These are phyloP conservation scores for Curvularia sp. DNA, from an alignment of 2,329 filamentous ascomycete species.

Conservation along the genomic window DNA sequence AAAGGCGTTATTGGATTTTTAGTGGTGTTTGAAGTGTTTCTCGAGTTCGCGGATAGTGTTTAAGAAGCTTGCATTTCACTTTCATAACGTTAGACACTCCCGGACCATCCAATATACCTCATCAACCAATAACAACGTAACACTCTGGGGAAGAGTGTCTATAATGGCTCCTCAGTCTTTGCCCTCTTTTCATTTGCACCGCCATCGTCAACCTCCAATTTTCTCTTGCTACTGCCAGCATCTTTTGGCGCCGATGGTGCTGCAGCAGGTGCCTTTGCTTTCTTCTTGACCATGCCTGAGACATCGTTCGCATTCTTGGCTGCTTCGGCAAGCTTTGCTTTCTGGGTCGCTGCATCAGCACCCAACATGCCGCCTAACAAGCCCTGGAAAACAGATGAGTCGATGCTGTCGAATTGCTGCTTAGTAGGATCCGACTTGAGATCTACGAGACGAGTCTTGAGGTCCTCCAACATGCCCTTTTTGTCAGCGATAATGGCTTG, in stretches of 20 bases:
- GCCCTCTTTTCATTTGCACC: conserved; percentile 39
- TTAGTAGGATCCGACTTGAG: conserved; percentile 66
- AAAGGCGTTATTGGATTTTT: neutral
- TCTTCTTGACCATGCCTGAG: conserved; percentile 75
- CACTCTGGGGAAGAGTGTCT: neutral
- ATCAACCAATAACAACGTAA: neutral
- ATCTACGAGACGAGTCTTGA: conserved; percentile 70
- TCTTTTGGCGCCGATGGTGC: conserved; percentile 14
- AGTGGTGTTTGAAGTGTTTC: neutral
- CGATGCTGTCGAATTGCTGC: conserved; percentile 50
- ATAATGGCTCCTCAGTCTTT: conserved; percentile 42
- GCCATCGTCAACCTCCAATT: conserved; percentile 39
- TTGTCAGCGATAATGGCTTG: conserved; percentile 68
- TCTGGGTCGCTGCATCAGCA: conserved; percentile 65
- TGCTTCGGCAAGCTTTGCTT: conserved; percentile 72
- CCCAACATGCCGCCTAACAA: conserved; percentile 70
- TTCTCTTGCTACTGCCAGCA: conserved; percentile 40
- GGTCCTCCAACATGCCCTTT: conserved; percentile 78
- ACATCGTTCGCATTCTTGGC: conserved; percentile 78
- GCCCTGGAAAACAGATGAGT: conserved; percentile 60
- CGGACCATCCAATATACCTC: neutral
- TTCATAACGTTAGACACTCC: neutral
- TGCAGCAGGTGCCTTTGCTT: conserved; percentile 58
- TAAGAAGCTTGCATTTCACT: neutral
- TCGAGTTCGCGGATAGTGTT: neutral